Evolutionary conservation across 768 basidiomycete species (phyloP).

Genomic region (Suillus spraguei): DNA sequence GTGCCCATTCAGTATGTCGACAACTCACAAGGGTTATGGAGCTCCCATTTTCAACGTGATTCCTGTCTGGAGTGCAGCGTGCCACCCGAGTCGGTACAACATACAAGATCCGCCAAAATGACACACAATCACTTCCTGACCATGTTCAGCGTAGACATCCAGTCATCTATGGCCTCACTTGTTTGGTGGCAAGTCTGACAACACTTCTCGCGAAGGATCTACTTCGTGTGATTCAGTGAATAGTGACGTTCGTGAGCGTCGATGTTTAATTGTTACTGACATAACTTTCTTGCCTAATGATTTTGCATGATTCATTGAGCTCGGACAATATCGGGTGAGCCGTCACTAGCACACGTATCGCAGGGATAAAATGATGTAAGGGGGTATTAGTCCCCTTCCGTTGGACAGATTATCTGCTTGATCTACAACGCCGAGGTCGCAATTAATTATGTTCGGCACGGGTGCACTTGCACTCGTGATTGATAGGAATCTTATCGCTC

Average conservation of each 20-base stretch:
- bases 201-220: not conserved
- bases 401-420: too few species aligned
- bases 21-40: not conserved
- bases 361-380: not conserved
- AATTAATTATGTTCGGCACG: constrained; percentile 1
- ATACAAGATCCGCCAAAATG: not conserved
- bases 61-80: not conserved
- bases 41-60: not conserved
- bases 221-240: not conserved
- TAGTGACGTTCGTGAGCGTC: not conserved
- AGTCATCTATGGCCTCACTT: not conserved
- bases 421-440: not conserved
- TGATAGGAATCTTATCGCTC: not conserved
- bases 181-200: not conserved
- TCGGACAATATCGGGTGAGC: not conserved
- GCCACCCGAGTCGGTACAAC: not conserved
- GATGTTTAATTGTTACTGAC: not conserved
- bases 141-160: not conserved
- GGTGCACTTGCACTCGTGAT: not conserved
- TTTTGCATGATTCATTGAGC: not conserved
- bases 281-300: not conserved
- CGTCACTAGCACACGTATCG: not conserved
- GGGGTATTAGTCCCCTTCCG: not conserved
- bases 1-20: not conserved
- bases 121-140: not conserved